Conservation (phyloP, 176 grass and related monocot species). For the Neostapfia colusana region DNA sequence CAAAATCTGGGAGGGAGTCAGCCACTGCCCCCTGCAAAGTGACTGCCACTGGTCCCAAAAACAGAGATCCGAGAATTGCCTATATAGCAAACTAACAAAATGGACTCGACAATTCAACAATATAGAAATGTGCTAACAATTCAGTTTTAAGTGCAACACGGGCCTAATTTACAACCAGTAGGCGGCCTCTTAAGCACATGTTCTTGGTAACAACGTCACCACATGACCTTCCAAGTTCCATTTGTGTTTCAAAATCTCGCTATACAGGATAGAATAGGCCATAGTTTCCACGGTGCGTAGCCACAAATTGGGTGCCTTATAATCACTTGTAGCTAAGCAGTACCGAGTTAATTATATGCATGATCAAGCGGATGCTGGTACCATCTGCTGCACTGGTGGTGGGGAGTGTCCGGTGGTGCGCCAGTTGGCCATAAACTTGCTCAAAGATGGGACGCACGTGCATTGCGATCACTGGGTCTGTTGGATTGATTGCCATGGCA, state of each 20-base stretch:
- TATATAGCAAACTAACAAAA: neutral
- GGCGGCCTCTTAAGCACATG: neutral
- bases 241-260: conserved; percentile 59
- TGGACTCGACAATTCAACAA: conserved; percentile 8
- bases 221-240: conserved; percentile 31
- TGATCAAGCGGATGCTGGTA: conserved; percentile 60
- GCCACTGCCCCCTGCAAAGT: neutral
- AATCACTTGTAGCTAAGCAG: conserved; percentile 84
- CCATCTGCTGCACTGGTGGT: conserved; percentile 52
- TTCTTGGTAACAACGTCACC: conserved; percentile 24
- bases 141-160: conserved; percentile 22
- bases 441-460: conserved; percentile 95
- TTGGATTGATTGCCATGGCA: conserved; percentile 82
- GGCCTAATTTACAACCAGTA: conserved; percentile 48
- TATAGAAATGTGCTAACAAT: conserved; percentile 22
- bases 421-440: conserved; percentile 73
- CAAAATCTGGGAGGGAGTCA: neutral
- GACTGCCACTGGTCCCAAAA: neutral
- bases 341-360: conserved; percentile 97
- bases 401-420: conserved; percentile 60
- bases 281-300: conserved; percentile 17
- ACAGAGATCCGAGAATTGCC: neutral
- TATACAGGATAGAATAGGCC: conserved; percentile 59
- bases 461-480: conserved; percentile 59
- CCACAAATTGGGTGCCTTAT: neutral